Base-by-base conservation (phyloP, 208 protist genomes). In the Wallacemonas sp. region DNA sequence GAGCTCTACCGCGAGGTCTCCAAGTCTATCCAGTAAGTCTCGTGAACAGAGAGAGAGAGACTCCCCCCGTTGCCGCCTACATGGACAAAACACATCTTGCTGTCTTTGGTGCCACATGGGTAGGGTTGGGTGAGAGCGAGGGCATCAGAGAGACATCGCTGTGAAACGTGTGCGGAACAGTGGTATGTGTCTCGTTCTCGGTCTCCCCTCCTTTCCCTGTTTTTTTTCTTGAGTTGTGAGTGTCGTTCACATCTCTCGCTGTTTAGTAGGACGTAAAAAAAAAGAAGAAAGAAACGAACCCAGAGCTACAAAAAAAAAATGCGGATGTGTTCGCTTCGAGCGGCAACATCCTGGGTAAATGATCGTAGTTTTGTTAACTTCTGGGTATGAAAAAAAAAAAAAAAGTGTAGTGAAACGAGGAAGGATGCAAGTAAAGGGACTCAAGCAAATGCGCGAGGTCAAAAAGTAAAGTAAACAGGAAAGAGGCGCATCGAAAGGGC, bases 1-100 rank as follows among this genome's bases (percentile, higher is more conserved):
- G 87, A 79, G 12, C 63, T 93, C 64, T 93, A 89, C 75, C 86
- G 77, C 61, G 76, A 81, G 32, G 31, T 96, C 54, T 66, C 79
- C 57, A 87, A 93, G 74, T 74, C 79, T 31, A 76, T 82, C 11
- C 57, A 81, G 57, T 85, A 86, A 32, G 11, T 48, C 42, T 23
- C 45, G 20, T 50, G 14, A 14, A 42, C 38, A 42, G 10, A 42
- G 38, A 42, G 10, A 18, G 38, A 42, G n/a, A n/a, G n/a, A n/a
- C n/a, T n/a, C n/a, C n/a, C n/a, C n/a, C n/a, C n/a, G n/a, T n/a
- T n/a, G n/a, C n/a, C n/a, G n/a, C n/a, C n/a, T n/a, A n/a, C n/a
- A n/a, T n/a, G n/a, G n/a, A n/a, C n/a, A n/a, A n/a, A n/a, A n/a
- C n/a, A n/a, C n/a, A n/a, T n/a, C n/a, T n/a, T n/a, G n/a, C n/a